Evolutionary conservation across 306 rosid genomes (phyloP).

Genomic region (Sicyos baderoa): DNA sequence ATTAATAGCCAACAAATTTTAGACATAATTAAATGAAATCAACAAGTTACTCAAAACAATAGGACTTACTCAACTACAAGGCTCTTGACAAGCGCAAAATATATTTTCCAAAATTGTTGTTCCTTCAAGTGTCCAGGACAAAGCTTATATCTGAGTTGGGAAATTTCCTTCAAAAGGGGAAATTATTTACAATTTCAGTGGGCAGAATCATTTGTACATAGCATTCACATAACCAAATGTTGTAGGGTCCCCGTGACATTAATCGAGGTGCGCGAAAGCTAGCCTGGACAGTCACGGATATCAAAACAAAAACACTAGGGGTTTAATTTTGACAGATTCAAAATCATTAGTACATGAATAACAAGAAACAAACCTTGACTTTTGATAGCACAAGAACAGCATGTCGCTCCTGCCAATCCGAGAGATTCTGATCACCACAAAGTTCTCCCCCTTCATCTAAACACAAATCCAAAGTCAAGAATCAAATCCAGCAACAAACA

Average conservation of each 20-base stretch:
- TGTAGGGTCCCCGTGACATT: too few species aligned
- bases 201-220: too few species aligned
- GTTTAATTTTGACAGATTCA: background rate
- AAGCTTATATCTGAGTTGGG: constrained; percentile 64
- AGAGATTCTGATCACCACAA: constrained; percentile 48
- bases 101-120: constrained; percentile 70
- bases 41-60: background rate
- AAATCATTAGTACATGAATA: constrained; percentile 4
- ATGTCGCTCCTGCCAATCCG: constrained; percentile 84
- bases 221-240: background rate
- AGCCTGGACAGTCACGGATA: too few species aligned
- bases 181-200: background rate
- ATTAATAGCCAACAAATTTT: background rate
- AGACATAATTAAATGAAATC: background rate
- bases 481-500: background rate
- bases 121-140: constrained; percentile 91
- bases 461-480: background rate
- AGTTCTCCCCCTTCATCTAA: constrained; percentile 40
- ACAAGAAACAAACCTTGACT: constrained; percentile 50
- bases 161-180: constrained; percentile 53
- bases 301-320: background rate
- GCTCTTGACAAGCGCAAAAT: constrained; percentile 65
- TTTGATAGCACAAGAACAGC: constrained; percentile 67
- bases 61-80: constrained; percentile 63
- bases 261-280: too few species aligned